These are phyloP conservation scores for Daldinia concentrica DNA, from an alignment of 495 filamentous ascomycete genomes.

Conservation along the genomic window DNA sequence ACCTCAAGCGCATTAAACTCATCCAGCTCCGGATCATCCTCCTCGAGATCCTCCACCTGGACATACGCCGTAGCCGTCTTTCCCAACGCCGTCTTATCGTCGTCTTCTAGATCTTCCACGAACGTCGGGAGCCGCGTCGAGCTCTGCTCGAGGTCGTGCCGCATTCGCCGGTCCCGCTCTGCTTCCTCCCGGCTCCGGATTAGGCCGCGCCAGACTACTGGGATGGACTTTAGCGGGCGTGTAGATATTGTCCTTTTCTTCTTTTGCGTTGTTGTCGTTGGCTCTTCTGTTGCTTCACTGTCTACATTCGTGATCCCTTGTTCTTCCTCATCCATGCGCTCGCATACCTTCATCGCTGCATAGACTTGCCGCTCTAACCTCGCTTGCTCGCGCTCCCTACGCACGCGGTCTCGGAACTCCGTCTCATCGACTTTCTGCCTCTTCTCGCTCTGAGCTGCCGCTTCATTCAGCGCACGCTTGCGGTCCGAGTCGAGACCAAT, in stretches of 20 bases:
- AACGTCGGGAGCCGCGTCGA: constrained; percentile 58
- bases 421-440: constrained; percentile 72
- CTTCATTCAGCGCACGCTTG: constrained; percentile 81
- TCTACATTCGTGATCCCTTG: constrained; percentile 8
- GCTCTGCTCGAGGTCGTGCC: constrained; percentile 75
- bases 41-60: constrained; percentile 75
- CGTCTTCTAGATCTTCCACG: constrained; percentile 63
- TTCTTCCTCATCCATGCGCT: constrained; percentile 69
- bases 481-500: constrained; percentile 85
- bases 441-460: constrained; percentile 63
- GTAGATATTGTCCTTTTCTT: constrained; percentile 58
- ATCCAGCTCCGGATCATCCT: constrained; percentile 86
- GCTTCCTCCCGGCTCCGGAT: constrained; percentile 72
- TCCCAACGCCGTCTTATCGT: constrained; percentile 59
- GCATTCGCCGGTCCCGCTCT: constrained; percentile 73
- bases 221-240: constrained; percentile 66
- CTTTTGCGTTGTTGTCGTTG: constrained; percentile 29
- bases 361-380: constrained; percentile 71
- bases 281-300: constrained; percentile 30
- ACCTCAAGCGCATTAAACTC: constrained; percentile 76
- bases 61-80: constrained; percentile 53
- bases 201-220: constrained; percentile 81
- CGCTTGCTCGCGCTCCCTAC: constrained; percentile 75
- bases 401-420: constrained; percentile 78
- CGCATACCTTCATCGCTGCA: constrained; percentile 84